A percentile compares a stretch with the other conserved stretches of the same genome.
Evolutionary conservation across 2,329 filamentous ascomycete genomes (phyloP).

Genomic region (Fusarium papillatum): DNA sequence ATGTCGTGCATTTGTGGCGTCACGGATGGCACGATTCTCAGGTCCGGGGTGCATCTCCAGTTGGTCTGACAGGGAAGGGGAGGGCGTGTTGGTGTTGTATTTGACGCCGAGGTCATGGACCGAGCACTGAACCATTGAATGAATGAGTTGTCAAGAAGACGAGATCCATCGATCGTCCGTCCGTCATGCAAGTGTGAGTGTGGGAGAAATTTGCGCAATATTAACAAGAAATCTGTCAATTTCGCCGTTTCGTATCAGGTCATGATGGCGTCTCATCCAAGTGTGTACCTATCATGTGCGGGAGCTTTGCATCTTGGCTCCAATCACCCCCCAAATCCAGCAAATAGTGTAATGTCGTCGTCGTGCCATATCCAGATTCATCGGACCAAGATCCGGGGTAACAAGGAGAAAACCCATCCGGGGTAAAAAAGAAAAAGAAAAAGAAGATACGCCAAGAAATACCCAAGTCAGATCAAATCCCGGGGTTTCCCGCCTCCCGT

Average conservation of each 20-base stretch:
- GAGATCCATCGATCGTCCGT: slow-evolving; percentile 1
- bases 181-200: slow-evolving; percentile 6
- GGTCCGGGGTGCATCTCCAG: slow-evolving; percentile 33
- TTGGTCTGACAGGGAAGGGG: slow-evolving; percentile 30
- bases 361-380: slow-evolving; percentile 30
- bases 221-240: slow-evolving; percentile 31
- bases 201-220: slow-evolving; percentile 20
- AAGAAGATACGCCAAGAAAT: slow-evolving; percentile 28
- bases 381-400: slow-evolving; percentile 15
- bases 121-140: slow-evolving; percentile 27
- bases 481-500: slow-evolving; percentile 16
- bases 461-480: slow-evolving; percentile 30
- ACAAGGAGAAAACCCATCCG: slow-evolving; percentile 1
- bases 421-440: slow-evolving; percentile 8
- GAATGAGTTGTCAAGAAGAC: slow-evolving; percentile 20
- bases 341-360: slow-evolving; percentile 28
- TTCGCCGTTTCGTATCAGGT: slow-evolving; percentile 40
- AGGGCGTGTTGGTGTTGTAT: slow-evolving; percentile 14
- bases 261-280: slow-evolving; percentile 37
- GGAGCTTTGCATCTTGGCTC: slow-evolving; percentile 14
- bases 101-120: slow-evolving; percentile 8
- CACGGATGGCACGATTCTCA: slow-evolving; percentile 44
- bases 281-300: slow-evolving; percentile 27
- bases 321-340: slow-evolving; percentile 18
- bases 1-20: slow-evolving; percentile 39